Evolutionary conservation across 164 flowering plant genomes (phyloP).

Genomic region (Macadamia tetraphylla): DNA sequence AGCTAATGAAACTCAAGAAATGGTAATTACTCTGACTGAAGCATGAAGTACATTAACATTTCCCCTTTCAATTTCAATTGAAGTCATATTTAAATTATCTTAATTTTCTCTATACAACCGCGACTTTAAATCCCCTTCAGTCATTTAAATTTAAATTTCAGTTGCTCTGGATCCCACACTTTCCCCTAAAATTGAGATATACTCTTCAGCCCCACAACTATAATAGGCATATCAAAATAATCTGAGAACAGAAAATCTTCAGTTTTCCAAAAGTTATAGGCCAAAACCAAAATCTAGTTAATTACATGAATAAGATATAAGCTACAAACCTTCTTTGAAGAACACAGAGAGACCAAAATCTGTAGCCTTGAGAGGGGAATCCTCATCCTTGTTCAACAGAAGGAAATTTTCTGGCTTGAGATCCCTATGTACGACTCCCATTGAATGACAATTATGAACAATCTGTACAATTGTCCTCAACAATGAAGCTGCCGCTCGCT

Average conservation of each 20-base stretch:
- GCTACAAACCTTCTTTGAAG: slow-evolving; percentile 47
- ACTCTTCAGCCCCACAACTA: neutral
- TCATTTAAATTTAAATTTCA: no score
- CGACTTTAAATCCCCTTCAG: no score
- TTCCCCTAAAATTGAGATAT: neutral
- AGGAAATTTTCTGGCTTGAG: slow-evolving; percentile 79
- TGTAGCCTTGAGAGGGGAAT: slow-evolving; percentile 61
- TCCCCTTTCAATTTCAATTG: no score
- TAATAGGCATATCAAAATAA: no score
- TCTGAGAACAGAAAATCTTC: no score
- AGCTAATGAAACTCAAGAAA: no score
- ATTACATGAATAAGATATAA: neutral
- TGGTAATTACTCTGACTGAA: no score
- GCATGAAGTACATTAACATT: no score
- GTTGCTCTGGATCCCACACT: no score
- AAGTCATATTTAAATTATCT: no score
- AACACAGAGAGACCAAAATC: slow-evolving; percentile 74
- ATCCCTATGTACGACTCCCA: slow-evolving; percentile 74
- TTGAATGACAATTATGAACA: slow-evolving; percentile 64
- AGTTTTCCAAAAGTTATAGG: neutral
- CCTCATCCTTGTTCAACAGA: slow-evolving; percentile 49
- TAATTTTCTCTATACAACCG: no score
- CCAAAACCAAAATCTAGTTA: no score
- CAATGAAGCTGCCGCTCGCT: slow-evolving; percentile 58
- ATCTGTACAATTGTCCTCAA: slow-evolving; percentile 60